phyloP scores from a whole-genome alignment of 2,329 filamentous ascomycete species.

The Eutypa lata region DNA sequence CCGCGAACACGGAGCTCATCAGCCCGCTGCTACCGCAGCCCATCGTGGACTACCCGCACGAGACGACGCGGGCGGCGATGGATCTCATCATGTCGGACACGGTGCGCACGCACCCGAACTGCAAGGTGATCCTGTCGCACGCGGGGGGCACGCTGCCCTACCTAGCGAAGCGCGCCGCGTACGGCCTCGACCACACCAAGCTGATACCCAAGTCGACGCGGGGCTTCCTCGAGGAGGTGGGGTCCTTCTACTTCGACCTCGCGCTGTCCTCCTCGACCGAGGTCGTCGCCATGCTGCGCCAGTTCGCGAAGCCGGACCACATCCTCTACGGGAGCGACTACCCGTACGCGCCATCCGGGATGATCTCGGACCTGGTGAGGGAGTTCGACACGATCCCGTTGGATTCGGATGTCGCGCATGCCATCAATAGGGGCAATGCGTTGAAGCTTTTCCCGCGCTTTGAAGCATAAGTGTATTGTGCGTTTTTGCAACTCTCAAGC shows the following conservation, averaged over 20 bases:
- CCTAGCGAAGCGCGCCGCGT: constrained; percentile 27
- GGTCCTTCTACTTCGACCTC: constrained; percentile 35
- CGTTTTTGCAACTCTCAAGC: no score
- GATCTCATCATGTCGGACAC: constrained; percentile 36
- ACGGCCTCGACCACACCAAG: constrained; percentile 1
- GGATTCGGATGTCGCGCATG: no score
- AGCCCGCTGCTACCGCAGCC: constrained; percentile 18
- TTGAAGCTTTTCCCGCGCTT: no score
- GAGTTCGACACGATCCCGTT: no score
- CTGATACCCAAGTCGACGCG: background rate
- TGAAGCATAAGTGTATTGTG: no score
- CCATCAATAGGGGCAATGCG: no score
- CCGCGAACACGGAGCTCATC: constrained; percentile 7
- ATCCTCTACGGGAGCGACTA: constrained; percentile 34
- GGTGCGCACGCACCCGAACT: constrained; percentile 24
- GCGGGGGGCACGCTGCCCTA: constrained; percentile 42
- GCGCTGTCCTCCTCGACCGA: constrained; percentile 25
- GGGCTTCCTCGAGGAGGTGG: constrained; percentile 6
- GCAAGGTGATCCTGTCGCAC: constrained; percentile 44
- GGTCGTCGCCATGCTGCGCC: constrained; percentile 26
- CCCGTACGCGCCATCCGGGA: constrained; percentile 26
- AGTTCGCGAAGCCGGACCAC: constrained; percentile 22
- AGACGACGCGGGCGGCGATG: constrained; percentile 39
- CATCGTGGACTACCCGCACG: constrained; percentile 36
- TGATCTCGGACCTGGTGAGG: no score